These are phyloP conservation scores for Hypoxylon trugodes DNA, from an alignment of 495 filamentous ascomycete genomes.

Conservation along the genomic window DNA sequence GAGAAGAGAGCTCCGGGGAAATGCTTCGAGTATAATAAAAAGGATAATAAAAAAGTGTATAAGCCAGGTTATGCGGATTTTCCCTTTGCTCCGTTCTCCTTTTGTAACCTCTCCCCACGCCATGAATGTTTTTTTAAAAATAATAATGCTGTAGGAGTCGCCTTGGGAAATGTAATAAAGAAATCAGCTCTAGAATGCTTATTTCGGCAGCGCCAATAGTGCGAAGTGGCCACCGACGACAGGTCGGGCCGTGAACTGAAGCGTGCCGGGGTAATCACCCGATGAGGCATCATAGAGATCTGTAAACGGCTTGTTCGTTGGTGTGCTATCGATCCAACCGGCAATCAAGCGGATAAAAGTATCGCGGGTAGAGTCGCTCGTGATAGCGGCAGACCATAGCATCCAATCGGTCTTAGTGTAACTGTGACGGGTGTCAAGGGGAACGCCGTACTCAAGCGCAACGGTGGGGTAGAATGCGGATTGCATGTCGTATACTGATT, in stretches of 20 bases:
- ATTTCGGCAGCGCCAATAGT: conserved; percentile 67
- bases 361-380: conserved; percentile 63
- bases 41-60: too few species aligned
- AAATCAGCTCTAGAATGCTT: neutral
- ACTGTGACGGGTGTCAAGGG: conserved; percentile 82
- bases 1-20: too few species aligned
- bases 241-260: conserved; percentile 78
- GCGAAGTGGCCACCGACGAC: conserved; percentile 87
- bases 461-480: conserved; percentile 81
- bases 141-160: too few species aligned
- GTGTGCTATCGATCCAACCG: conserved; percentile 79
- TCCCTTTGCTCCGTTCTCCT: too few species aligned
- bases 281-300: conserved; percentile 79
- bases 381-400: conserved; percentile 81
- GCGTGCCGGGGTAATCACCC: conserved; percentile 66
- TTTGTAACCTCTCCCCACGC: too few species aligned
- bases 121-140: too few species aligned
- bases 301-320: conserved; percentile 74
- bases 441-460: conserved; percentile 75
- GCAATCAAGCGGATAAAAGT: conserved; percentile 76
- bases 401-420: conserved; percentile 93
- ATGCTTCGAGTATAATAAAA: too few species aligned
- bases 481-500: conserved; percentile 80
- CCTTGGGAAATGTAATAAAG: too few species aligned
- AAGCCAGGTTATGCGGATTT: too few species aligned